Evolutionary conservation across 306 rosid genomes (phyloP).

Genomic region (Rosa multiflora): DNA sequence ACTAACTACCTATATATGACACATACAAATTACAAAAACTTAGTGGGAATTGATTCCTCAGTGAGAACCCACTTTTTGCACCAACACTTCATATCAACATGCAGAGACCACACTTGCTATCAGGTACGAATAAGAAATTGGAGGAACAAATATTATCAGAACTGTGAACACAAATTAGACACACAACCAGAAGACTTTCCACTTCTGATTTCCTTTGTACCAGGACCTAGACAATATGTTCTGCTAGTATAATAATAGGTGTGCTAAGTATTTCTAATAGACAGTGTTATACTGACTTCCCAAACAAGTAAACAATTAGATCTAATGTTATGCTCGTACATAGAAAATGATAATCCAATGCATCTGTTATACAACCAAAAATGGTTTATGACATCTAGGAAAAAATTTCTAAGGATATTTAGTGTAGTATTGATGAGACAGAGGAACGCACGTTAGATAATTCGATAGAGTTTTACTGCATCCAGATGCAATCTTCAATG

Average conservation of each 20-base stretch:
- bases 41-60: background rate
- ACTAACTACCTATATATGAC: background rate
- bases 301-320: background rate
- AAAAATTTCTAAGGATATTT: background rate
- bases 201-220: background rate
- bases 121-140: background rate
- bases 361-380: background rate
- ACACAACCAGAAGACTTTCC: background rate
- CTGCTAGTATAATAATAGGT: background rate
- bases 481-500: slow-evolving; percentile 84
- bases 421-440: background rate
- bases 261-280: background rate
- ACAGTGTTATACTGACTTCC: background rate
- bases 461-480: slow-evolving; percentile 96
- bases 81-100: background rate
- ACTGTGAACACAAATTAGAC: background rate
- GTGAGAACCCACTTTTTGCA: background rate
- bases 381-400: background rate
- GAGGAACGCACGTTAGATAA: slow-evolving; percentile 62
- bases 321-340: background rate
- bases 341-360: background rate
- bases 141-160: background rate
- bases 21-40: background rate
- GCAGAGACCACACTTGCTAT: background rate
- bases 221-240: background rate